Evolutionary conservation across 2,329 filamentous ascomycete species (phyloP), one percentile per base, ranked within the genome.

Genomic region (Rhynchosporium secalis): DNA sequence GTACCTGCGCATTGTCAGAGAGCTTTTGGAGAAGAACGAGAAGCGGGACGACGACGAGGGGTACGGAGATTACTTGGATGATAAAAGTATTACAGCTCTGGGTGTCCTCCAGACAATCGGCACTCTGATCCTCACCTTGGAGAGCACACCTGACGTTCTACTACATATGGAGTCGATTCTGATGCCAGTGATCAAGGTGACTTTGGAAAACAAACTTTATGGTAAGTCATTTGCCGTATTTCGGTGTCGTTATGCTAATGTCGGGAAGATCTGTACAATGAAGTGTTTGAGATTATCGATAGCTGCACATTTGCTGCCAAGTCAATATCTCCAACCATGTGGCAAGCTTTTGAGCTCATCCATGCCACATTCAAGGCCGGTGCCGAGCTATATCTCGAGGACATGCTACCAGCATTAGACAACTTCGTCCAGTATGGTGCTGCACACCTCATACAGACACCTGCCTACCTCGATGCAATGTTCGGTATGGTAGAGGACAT

Each of bases 221-320:
- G 91, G 86, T 89, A 80, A 70, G 80, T 43, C n/a, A 26, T 6
- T 7, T 54, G 3, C 52, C 28, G 54, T 38, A 4, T 7, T 36
- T 36, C 4, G 5, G 26, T 1, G 45, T 43, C 40, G 60, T 38
- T 57, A 55, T 72, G 68, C 74, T 72, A 46, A 68, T 40, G 29
- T 40, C 60, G 47, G 40, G 47, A 65, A 89, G 89, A 99, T 76
- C 80, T 99, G 28, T 99, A 97, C 77, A 99, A 98, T 75, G 95
- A 99, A 75, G 87, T 98, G 4, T 99, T 99, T 70, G 95, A 99
- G 78, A 99, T 99, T 71, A 96, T 99, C 70, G 95, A 99, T 76
- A 97, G 92, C 81, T 99, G 95, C 81, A 99, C 95, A 7, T 99
- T 98, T 75, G 92, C 95, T 10, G 94, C 95, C 65, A 99, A 98